Evolutionary conservation across 2,329 filamentous ascomycete genomes (phyloP), one percentile per base, ranked within the genome.

Genomic region (Davidsoniella australis): DNA sequence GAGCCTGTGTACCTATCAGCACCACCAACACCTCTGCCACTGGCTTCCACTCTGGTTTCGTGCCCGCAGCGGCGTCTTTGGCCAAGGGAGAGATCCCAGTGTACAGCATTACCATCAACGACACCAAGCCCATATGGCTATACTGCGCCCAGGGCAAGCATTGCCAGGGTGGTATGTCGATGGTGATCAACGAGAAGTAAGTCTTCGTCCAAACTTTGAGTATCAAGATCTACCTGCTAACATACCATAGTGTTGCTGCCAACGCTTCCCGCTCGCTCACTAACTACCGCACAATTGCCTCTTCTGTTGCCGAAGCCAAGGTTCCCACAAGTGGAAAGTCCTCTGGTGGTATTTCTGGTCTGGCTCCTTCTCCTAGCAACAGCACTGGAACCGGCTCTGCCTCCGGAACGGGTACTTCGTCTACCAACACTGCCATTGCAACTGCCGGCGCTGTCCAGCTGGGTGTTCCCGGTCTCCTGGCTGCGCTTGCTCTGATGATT

Each of bases 141-240:
- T 89, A 82, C 71, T 89, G 84, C 66, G 78, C 76, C 26, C 80
- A 86, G 63, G 77, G 62, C 42, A 75, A 71, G 59, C 85, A 91
- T 66, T 91, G 84, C 64, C 75, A 86, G 63, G 66, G 61, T 44
- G 82, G 82, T 54, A 87, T 87, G 80, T 71, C 73, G 51, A 80
- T 84, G 67, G 81, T 84, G 29, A 78, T 87, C 60, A 87, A 88
- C 64, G 76, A 76, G 65, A 70, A 80, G 78, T 82, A 64, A 64
- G 78, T 64, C 17, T 17, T 16, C 4, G 36, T 41, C 14, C 2
- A 8, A 17, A 5, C 8, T 29, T 2, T n/a, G 10, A n/a, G 10
- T 48, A 9, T 33, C 5, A 33, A 33, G 8, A 33, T 9, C 23
- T 47, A 24, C n/a, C n/a, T 40, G 10, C 8, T 23, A 41, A 24